Base-by-base conservation (phyloP, 495 filamentous ascomycete species). In the Tricharina praecox region DNA sequence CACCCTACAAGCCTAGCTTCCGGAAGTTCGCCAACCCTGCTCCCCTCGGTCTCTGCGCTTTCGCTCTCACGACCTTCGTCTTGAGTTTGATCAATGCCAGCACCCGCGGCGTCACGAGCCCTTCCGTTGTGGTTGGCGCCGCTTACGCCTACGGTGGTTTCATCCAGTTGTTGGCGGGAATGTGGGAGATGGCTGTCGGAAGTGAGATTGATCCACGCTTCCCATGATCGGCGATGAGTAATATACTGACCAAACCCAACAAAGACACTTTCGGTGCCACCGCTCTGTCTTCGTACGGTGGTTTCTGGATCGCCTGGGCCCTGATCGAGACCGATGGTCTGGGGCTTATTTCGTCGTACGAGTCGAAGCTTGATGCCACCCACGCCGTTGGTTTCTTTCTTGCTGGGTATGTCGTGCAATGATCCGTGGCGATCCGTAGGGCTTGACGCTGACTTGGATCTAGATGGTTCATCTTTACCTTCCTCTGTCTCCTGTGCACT, bases 111-210 rank as follows among this genome's bases (percentile, higher is more conserved):
- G 65, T 86, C 47, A 58, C 48, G 2, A 57, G 52, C 18, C 81
- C 79, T 45, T 84, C 78, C 63, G 71, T 88, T 36, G 81, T 78
- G 16, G 68, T 85, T 25, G 74, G 73, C 20, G 62, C 79, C 25
- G 81, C 82, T 16, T 83, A 78, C 54, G 82, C 76, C 40, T 90
- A 87, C 56, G 82, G 82, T 63, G 90, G 90, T 62, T 71, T 97
- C 18, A 77, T 93, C 45, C 90, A 97, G 69, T 68, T 97, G 46
- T 69, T 93, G 28, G 82, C 87, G 54, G 90, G 88, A 73, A 95
- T 96, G 88, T 94, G 90, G 90, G 90, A 95, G 75, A 93, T 94
- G 85, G 90, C 88, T 47, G 76, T 92, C 7, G 90, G 87, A 51
- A 95, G 56, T 60, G 50, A 56, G 55, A 46, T 39, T 30, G 26